Evolutionary conservation across 73 alveolate species (phyloP), one percentile per base, ranked within the genome.

Genomic region (Paramecium sonneborni): DNA sequence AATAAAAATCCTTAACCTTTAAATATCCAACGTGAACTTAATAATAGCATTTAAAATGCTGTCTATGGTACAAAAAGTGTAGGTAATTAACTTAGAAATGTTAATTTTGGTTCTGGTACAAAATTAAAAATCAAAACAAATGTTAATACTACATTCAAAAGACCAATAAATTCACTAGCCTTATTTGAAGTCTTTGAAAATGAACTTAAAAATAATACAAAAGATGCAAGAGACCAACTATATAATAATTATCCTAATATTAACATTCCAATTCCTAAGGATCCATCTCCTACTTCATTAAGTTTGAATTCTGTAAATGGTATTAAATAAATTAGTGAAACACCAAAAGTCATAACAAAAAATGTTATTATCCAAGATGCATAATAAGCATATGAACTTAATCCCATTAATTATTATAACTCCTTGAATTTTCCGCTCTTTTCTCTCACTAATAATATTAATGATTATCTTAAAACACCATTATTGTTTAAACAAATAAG

Each of bases 351-450:
- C 68, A 52, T 4, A 20, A 52, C 68, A 52, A 18, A 52, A 18
- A 52, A 52, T 52, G 90, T 79, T 79, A 79, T 37, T 39, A 79
- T 23, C 90, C 90, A 79, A n/a, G 74, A 57, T 18, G 28, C 32
- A 41, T 57, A 38, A 44, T 79, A 79, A 11, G 69, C 69, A 41
- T 39, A 20, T 21, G 34, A 21, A 38, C 55, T 46, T 62, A 79
- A 24, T 43, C 90, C 90, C 90, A 79, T 79, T 28, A 56, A 88
- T 48, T 88, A 38, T 52, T 88, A 39, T n/a, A 82, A 18, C 55
- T 44, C 89, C 46, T 88, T 88, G 37, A 39, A 88, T 88, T 84
- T 44, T 12, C 70, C 57, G n/a, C 91, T 82, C 34, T 88, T 88
- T 46, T 88, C 94, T 39, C 76, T 88, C 7, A 88, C 94, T 3